phyloP scores from a whole-genome alignment of 768 basidiomycete species.

The Galerina sulciceps region DNA sequence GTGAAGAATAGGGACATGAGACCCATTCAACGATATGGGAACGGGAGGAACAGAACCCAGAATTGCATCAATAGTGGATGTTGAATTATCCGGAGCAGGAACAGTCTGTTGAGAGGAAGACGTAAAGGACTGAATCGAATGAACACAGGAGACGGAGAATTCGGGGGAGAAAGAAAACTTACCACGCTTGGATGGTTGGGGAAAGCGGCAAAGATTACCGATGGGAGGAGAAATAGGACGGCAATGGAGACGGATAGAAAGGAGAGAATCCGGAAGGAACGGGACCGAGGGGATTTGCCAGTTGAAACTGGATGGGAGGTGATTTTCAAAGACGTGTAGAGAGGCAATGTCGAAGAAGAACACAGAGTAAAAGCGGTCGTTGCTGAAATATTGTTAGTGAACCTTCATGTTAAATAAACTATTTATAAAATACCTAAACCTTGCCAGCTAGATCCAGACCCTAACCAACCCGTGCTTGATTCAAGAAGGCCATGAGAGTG shows the following conservation, averaged over 20 bases:
- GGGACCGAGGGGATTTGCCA: conserved; percentile 48
- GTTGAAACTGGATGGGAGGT: conserved; percentile 39
- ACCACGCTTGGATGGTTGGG: conserved; percentile 44
- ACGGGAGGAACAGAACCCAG: background rate
- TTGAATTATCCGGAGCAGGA: conserved; percentile 6
- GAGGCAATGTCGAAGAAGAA: conserved; percentile 64
- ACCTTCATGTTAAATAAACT: conserved; percentile 1
- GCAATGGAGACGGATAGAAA: conserved; percentile 52
- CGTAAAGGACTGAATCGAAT: conserved; percentile 24
- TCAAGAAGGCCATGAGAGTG: conserved; percentile 51
- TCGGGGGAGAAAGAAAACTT: conserved; percentile 16
- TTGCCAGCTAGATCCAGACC: conserved; percentile 61
- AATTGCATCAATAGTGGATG: background rate
- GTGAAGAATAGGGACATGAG: conserved; percentile 19
- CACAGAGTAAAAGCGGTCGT: conserved; percentile 68
- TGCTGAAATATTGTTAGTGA: conserved; percentile 39
- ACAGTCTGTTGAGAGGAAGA: conserved; percentile 13
- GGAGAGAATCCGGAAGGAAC: conserved; percentile 65
- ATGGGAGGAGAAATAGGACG: conserved; percentile 56
- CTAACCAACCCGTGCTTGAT: conserved; percentile 37
- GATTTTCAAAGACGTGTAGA: conserved; percentile 64
- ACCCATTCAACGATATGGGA: conserved; percentile 11
- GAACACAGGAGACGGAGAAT: conserved; percentile 15
- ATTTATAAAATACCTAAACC: conserved; percentile 56
- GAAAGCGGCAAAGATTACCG: conserved; percentile 55